A percentile compares a stretch with the other conserved stretches of the same genome.
Conservation (phyloP, 306 rosid species). For the Styphnolobium japonicum region DNA sequence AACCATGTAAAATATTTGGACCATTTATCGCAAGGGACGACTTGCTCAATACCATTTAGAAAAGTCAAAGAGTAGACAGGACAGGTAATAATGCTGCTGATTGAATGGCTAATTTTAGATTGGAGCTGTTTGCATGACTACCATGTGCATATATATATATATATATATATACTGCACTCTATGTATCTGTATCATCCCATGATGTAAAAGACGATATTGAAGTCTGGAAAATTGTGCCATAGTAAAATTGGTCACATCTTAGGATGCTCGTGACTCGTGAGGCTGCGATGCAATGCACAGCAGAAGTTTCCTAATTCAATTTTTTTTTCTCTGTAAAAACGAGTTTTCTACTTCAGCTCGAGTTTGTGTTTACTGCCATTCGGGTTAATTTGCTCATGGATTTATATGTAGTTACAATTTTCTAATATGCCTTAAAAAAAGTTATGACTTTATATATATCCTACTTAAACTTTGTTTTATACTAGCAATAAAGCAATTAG, state of each 20-base stretch:
- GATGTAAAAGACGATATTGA: not conserved
- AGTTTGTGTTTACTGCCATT: not conserved
- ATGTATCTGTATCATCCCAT: not conserved
- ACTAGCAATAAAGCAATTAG: not conserved
- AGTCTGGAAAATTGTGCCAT: too few species aligned
- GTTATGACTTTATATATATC: not conserved
- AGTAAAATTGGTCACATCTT: not conserved
- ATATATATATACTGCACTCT: too few species aligned
- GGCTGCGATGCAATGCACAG: not conserved
- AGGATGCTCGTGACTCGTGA: too few species aligned
- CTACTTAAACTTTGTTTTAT: not conserved
- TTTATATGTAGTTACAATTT: not conserved
- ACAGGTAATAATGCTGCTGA: not conserved
- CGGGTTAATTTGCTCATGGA: too few species aligned
- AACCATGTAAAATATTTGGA: too few species aligned
- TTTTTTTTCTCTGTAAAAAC: not conserved
- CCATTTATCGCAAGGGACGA: too few species aligned
- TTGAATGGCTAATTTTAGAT: not conserved
- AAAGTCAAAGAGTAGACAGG: too few species aligned
- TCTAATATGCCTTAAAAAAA: not conserved
- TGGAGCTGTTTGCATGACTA: not conserved
- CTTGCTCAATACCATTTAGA: too few species aligned
- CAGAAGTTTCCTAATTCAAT: not conserved
- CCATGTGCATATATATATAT: too few species aligned
- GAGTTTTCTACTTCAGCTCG: not conserved